These are phyloP conservation scores for Erysimum cheiranthoides DNA, from an alignment of 345 rosid species.

Conservation along the genomic window DNA sequence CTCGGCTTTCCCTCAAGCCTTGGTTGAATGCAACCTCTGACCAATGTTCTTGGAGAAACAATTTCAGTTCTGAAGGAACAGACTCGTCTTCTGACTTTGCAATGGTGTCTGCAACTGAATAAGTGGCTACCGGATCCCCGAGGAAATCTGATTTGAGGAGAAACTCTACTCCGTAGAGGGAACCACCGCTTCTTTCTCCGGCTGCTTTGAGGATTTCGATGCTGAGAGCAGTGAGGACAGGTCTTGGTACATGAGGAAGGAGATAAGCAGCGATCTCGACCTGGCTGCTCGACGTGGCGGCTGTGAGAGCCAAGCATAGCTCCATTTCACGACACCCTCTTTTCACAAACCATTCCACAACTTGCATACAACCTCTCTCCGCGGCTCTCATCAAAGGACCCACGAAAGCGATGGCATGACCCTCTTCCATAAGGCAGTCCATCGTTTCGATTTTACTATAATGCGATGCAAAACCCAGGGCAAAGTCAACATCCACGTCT, in stretches of 20 bases:
- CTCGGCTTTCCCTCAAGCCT: conserved; percentile 73
- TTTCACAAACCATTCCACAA: conserved; percentile 95
- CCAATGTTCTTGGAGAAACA: conserved; percentile 83
- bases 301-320: conserved; percentile 91
- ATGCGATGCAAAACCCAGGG: conserved; percentile 93
- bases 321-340: conserved; percentile 92
- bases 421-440: conserved; percentile 99
- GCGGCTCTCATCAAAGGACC: conserved; percentile 98
- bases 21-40: conserved; percentile 83
- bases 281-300: conserved; percentile 95
- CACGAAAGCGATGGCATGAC: conserved; percentile 87
- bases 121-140: conserved; percentile 82
- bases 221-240: conserved; percentile 89
- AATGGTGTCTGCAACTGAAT: conserved; percentile 86
- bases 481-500: conserved; percentile 95
- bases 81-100: conserved; percentile 84
- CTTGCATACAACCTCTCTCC: conserved; percentile 94
- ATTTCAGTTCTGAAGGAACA: conserved; percentile 71
- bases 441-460: conserved; percentile 90
- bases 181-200: conserved; percentile 91
- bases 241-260: conserved; percentile 88
- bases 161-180: conserved; percentile 90
- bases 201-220: conserved; percentile 93
- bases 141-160: conserved; percentile 86
- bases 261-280: conserved; percentile 83